These are phyloP conservation scores for Candida nanaspora DNA, from an alignment of 805 yeast genomes.

Conservation along the genomic window DNA sequence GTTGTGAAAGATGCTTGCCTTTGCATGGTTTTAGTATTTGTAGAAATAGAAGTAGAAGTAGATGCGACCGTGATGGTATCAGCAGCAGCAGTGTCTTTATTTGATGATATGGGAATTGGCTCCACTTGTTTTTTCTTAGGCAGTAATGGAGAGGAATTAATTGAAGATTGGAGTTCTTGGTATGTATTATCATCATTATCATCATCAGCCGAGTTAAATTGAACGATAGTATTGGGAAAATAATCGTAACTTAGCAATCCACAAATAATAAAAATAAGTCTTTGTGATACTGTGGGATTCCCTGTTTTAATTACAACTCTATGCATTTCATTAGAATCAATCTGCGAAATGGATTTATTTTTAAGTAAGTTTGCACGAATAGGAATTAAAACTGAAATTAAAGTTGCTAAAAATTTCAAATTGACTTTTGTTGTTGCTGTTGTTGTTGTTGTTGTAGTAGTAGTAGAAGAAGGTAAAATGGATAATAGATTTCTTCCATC, in stretches of 20 bases:
- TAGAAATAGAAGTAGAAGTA: no score
- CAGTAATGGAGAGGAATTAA: neutral
- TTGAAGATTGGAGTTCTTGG: no score
- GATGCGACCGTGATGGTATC: no score
- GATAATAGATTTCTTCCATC: conserved; percentile 26
- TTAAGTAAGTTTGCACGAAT: conserved; percentile 25
- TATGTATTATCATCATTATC: conserved; percentile 1
- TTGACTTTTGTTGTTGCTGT: neutral
- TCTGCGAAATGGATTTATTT: conserved; percentile 23
- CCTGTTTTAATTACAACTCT: conserved; percentile 48
- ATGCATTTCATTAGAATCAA: conserved; percentile 21
- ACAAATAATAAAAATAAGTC: conserved; percentile 43
- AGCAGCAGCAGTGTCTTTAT: no score
- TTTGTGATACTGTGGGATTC: conserved; percentile 50
- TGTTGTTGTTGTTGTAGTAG: neutral
- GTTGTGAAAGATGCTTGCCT: no score
- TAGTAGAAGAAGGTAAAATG: neutral
- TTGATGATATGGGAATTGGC: no score
- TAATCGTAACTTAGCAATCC: conserved; percentile 38
- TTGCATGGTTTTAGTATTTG: no score
- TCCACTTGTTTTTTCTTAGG: no score
- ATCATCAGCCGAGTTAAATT: no score
- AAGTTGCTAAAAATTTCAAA: conserved; percentile 37
- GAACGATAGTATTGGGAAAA: no score
- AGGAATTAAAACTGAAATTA: conserved; percentile 39